Evolutionary conservation across 331 rosid species (phyloP), one percentile per base, ranked within the genome.

Genomic region (Pyrus hybrid): DNA sequence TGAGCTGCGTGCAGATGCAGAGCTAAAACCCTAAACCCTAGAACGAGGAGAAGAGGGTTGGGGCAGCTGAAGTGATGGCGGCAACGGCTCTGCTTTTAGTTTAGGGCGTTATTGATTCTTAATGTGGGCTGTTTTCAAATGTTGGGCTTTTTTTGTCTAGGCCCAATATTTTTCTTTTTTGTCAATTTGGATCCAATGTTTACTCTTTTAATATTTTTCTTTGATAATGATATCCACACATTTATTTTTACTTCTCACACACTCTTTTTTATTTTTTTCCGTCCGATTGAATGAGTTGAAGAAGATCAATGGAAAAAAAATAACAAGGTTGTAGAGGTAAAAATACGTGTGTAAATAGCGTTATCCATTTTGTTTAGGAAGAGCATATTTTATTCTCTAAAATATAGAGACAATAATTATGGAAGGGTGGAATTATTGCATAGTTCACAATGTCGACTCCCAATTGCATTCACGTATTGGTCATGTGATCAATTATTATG

Each of bases 21-120:
- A n/a, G 76, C 68, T 73, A 21, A 57, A 72, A 58, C 76, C 76
- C 68, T 73, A 21, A 62, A 64, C 69, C 69, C 69, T 20, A 64
- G 69, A 64, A 64, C 69, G 22, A 8, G 47, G 35, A 25, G 22
- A 33, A 18, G 30, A 71, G 21, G 57, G 10, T 51, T 18, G 4
- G 12, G 76, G 76, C 76, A 56, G 76, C 67, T 57, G 53, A 56
- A 25, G 58, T 37, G 18, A 17, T 13, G 58, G 76, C 68, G 76
- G 68, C 68, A 73, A 60, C 20, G n/a, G 43, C 35, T 14, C 2
- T 8, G 51, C 20, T 9, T 16, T n/a, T 17, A 7, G 77, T 60
- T 41, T 41, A 73, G 60, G 77, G 77, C 41, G 60, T 60, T 41
- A 4, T 3, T 73, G 18, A 16, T 33, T 56, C 3, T 32, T 22